phyloP scores from a whole-genome alignment of 202 grass and related monocot species.

The Hordeum pubiflorum region DNA sequence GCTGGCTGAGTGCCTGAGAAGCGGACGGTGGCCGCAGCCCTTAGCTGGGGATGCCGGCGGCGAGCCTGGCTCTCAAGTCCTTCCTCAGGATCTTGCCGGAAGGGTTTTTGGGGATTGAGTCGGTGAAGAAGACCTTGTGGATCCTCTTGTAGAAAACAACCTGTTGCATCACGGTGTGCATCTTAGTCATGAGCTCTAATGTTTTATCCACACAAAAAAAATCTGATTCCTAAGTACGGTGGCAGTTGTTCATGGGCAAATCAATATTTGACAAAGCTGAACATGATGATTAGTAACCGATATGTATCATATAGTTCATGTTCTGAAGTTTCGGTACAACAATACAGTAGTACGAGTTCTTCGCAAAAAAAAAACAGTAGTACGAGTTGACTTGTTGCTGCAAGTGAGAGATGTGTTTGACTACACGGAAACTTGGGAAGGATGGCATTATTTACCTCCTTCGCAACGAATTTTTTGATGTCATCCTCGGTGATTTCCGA shows the following conservation, averaged over 20 bases:
- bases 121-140: constrained; percentile 72
- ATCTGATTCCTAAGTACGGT: not conserved
- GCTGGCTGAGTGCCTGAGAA: not conserved
- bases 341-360: no score
- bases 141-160: constrained; percentile 91
- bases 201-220: not conserved
- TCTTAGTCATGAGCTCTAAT: not conserved
- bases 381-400: not conserved
- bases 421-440: not conserved
- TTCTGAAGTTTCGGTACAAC: not conserved
- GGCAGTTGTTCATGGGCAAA: not conserved
- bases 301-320: not conserved
- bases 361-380: no score
- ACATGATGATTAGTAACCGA: not conserved
- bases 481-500: constrained; percentile 71
- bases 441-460: constrained; percentile 56
- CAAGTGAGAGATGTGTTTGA: not conserved
- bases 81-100: constrained; percentile 90
- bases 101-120: constrained; percentile 71
- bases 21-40: not conserved
- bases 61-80: constrained; percentile 77
- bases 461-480: constrained; percentile 79
- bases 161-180: constrained; percentile 10
- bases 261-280: not conserved
- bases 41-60: constrained; percentile 38